These are phyloP conservation scores for Schizopora paradoxa DNA, from an alignment of 1,284 basidiomycete species.

Conservation along the genomic window DNA sequence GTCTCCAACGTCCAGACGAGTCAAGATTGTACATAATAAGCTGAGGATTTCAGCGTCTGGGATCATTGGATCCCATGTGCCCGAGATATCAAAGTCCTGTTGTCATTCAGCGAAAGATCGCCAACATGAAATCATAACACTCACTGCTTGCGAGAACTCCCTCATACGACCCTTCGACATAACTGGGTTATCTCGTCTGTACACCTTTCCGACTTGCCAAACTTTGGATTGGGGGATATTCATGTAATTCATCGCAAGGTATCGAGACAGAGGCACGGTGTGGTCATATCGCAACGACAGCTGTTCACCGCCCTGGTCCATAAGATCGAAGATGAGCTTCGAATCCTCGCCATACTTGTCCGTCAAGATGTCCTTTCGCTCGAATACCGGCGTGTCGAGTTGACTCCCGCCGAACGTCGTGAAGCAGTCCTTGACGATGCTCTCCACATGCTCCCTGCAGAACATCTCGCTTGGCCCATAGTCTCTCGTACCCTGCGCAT, in stretches of 20 bases:
- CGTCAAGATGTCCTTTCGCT: slow-evolving; percentile 91
- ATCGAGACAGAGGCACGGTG: slow-evolving; percentile 94
- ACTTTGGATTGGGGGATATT: slow-evolving; percentile 73
- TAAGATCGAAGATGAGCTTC: slow-evolving; percentile 97
- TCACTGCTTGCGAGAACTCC: slow-evolving; percentile 96
- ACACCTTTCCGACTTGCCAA: slow-evolving; percentile 98
- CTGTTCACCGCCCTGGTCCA: slow-evolving; percentile 98
- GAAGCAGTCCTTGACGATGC: slow-evolving; percentile 85
- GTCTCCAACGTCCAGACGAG: slow-evolving; percentile 83
- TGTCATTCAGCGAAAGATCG: slow-evolving; percentile 32
- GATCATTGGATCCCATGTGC: slow-evolving; percentile 92
- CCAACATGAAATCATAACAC: slow-evolving; percentile 27
- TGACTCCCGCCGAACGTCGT: slow-evolving; percentile 86
- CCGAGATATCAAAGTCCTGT: slow-evolving; percentile 96
- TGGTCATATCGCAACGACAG: slow-evolving; percentile 94
- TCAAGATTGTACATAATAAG: slow-evolving; percentile 78
- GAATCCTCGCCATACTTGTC: slow-evolving; percentile 98
- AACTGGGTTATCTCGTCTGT: slow-evolving; percentile 93
- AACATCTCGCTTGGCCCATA: slow-evolving; percentile 95
- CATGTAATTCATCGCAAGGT: slow-evolving; percentile 90
- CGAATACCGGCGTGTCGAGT: slow-evolving; percentile 97
- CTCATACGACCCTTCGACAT: slow-evolving; percentile 98
- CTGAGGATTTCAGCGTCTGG: slow-evolving; percentile 92
- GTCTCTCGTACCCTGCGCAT: slow-evolving; percentile 93
- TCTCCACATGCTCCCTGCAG: slow-evolving; percentile 87